Evolutionary conservation across 371 early-diverging fungal species (phyloP), one percentile per base, ranked within the genome.

Genomic region (Mortierella sp.): DNA sequence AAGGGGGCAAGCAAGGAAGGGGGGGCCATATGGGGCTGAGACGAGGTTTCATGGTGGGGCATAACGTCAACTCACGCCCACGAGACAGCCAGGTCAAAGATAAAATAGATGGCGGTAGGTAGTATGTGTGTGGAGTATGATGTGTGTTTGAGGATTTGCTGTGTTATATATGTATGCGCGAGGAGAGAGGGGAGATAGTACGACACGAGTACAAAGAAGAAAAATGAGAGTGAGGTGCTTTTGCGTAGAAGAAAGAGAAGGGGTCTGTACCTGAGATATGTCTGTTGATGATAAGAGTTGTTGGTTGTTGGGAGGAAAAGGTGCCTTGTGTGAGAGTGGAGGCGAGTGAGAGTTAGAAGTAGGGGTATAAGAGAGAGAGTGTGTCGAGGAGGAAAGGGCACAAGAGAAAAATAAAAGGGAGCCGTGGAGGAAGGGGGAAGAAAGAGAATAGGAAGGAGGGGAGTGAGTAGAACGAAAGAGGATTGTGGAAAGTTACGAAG

Each of bases 261-360:
- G 49, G 56, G 65, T 65, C 65, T 65, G 65, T 65, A 65, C 65
- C 65, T 65, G 65, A 65, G 65, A 65, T 65, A 65, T 56, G 74
- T 51, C 35, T 60, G 35, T 32, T 32, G 60, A 4, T 29, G 56
- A n/a, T 55, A 27, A n/a, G 54, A 54, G 71, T 43, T n/a, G 6
- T 43, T 43, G 6, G 12, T 14, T 21, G 44, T 4, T n/a, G 46
- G 27, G 1, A 18, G 38, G 27, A 55, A 56, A 38, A 49, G 41
- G 3, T 51, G 51, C 1, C 18, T 16, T 51, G 21, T 43, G 54
- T 18, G 41, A 54, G 70, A 12, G 32, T 27, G 54, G 38, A 27
- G 43, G 21, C 41, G 35, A 43, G 70, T 27, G 38, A 6, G 70
- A 24, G 49, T 46, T 70, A 70, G n/a, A 24, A 32, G 32, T 29